Conservation (phyloP, 208 protist species). For the Porcisia deanei region DNA sequence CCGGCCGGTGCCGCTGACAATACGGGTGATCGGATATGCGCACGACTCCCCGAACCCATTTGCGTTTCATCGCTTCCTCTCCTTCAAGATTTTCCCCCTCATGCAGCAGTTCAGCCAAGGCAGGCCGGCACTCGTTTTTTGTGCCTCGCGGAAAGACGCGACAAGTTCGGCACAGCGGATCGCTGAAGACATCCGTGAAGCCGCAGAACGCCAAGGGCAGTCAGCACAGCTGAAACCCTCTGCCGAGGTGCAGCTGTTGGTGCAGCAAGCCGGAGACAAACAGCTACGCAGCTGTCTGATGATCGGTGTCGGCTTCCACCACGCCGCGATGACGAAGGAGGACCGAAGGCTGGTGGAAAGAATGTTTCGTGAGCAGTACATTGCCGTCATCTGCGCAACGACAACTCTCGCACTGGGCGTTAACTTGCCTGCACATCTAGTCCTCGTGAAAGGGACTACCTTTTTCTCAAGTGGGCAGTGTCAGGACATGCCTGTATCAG, state of each 20-base stretch:
- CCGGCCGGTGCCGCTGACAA: slow-evolving; percentile 80
- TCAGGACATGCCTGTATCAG: slow-evolving; percentile 95
- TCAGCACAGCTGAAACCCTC: slow-evolving; percentile 39
- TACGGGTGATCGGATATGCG: slow-evolving; percentile 72
- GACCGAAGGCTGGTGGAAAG: slow-evolving; percentile 85
- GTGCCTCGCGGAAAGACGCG: slow-evolving; percentile 79
- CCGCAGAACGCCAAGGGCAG: slow-evolving; percentile 37
- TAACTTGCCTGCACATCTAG: slow-evolving; percentile 93
- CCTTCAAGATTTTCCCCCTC: slow-evolving; percentile 84
- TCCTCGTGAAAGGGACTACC: slow-evolving; percentile 98
- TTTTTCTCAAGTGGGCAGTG: slow-evolving; percentile 95
- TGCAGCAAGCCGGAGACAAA: slow-evolving; percentile 60
- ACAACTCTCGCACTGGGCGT: slow-evolving; percentile 93
- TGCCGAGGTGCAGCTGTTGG: slow-evolving; percentile 32
- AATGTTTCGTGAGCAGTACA: slow-evolving; percentile 84
- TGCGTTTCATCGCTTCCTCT: slow-evolving; percentile 90
- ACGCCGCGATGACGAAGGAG: slow-evolving; percentile 74
- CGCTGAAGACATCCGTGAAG: slow-evolving; percentile 47
- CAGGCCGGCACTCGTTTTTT: slow-evolving; percentile 90
- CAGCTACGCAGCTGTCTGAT: slow-evolving; percentile 62
- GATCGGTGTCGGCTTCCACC: slow-evolving; percentile 86
- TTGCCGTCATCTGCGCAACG: slow-evolving; percentile 91
- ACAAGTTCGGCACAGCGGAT: slow-evolving; percentile 69
- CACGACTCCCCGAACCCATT: slow-evolving; percentile 81
- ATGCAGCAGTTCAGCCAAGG: slow-evolving; percentile 77